Evolutionary conservation across 768 basidiomycete genomes (phyloP), one percentile per base, ranked within the genome.

Genomic region (Neoboletus magnificus): DNA sequence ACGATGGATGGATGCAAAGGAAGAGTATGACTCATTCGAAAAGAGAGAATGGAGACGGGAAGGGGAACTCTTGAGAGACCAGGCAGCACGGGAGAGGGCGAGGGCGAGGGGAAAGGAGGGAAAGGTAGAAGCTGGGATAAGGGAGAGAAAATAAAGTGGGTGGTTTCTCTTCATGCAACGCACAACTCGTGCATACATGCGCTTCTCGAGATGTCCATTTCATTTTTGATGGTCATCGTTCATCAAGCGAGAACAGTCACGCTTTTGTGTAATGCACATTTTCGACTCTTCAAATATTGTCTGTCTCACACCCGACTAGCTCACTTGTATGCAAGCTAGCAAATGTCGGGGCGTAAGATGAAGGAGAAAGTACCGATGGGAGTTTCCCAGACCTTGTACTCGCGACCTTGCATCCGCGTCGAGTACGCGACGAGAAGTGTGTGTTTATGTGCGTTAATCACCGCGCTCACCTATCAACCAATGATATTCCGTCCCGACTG

Each of bases 1-100:
- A 68, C 76, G 94, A 41, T 98, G 95, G 94, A 71, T 96, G n/a
- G 93, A 97, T 62, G 82, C 84, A 7, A 81, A 79, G 58, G 89
- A 91, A 27, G 82, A 80, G 43, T 97, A 85, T 73, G 94, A 97
- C 69, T 87, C 85, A 42, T 87, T 77, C 63, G 92, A 98, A 73
- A 85, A 75, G 65, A 77, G 69, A 62, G 80, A 87, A 62, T 95
- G 92, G 93, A 75, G 84, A 60, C 79, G 76, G 54, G 89, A 93
- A 66, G 91, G 86, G 0, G 84, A 89, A 66, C 39, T 57, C 7
- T 37, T 67, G 55, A 60, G 71, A 48, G 71, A 65, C 37, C 60
- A 50, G 12, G 48, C 61, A 11, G 62, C 62, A 20, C 65, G 56
- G 29, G 62, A 65, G 39, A 50, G 22, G 22, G 59, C 44, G 8